These are phyloP conservation scores for Apophysomyces variabilis DNA, from an alignment of 371 early-diverging fungal genomes.

Conservation along the genomic window DNA sequence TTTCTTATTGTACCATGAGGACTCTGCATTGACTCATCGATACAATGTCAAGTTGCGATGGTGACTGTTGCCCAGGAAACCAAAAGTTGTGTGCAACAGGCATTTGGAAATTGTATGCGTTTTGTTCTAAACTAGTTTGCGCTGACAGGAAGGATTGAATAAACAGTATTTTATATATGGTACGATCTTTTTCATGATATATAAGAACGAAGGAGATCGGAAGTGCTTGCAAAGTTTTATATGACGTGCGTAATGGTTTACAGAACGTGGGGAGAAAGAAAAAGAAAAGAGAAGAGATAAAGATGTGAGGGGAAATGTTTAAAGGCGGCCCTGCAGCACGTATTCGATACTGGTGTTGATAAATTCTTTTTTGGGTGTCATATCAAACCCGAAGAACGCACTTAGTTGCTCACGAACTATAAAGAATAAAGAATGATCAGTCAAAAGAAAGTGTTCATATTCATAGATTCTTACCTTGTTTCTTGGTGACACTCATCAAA, in stretches of 20 bases:
- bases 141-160: no score
- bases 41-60: not conserved
- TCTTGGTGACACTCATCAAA: constrained; percentile 83
- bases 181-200: no score
- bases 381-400: constrained; percentile 81
- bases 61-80: not conserved
- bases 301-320: constrained; percentile 16
- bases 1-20: constrained; percentile 16
- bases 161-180: no score
- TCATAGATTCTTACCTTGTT: constrained; percentile 58
- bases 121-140: no score
- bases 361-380: constrained; percentile 82
- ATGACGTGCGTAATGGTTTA: constrained; percentile 9
- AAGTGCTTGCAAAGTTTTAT: not conserved
- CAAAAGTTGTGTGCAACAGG: no score
- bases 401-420: constrained; percentile 82
- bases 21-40: constrained; percentile 23
- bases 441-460: not conserved
- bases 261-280: no score
- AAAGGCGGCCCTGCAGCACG: constrained; percentile 54
- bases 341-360: constrained; percentile 88
- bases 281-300: constrained; percentile 11
- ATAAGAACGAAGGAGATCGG: constrained; percentile 13
- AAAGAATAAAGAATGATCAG: not conserved
- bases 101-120: no score